Percentiles rank a stretch among this genome's conserved stretches.
phyloP scores from a whole-genome alignment of 2,329 filamentous ascomycete genomes.

The Colletotrichum sp. region DNA sequence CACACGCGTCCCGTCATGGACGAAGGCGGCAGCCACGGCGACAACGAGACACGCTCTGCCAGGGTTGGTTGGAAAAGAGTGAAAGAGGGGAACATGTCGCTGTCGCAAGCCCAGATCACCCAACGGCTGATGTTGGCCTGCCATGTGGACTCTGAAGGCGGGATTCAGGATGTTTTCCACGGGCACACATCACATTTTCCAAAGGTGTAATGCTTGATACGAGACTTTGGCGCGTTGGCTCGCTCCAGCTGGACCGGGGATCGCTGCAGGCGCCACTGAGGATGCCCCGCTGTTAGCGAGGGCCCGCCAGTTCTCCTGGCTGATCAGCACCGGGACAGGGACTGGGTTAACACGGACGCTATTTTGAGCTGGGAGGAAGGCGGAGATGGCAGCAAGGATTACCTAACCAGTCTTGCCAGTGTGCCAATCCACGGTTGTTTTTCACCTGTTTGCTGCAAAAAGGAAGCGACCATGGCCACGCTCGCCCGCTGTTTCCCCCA shows the following conservation, averaged over 20 bases:
- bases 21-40: background rate
- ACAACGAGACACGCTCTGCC: background rate
- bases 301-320: background rate
- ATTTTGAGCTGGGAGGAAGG: background rate
- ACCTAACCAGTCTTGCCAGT: background rate
- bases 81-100: background rate
- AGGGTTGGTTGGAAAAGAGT: background rate
- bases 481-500: background rate
- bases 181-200: background rate
- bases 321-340: constrained; percentile 8
- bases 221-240: background rate
- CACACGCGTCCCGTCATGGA: background rate
- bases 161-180: background rate
- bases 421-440: background rate
- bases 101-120: background rate
- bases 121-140: background rate
- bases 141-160: background rate
- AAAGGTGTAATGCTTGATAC: background rate
- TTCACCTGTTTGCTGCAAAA: background rate
- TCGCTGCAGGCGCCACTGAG: constrained; percentile 5
- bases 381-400: background rate
- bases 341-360: background rate
- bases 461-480: background rate
- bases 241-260: constrained; percentile 1
- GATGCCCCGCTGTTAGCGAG: constrained; percentile 8